Percentiles rank a stretch among this genome's conserved stretches.
Evolutionary conservation across 2,329 filamentous ascomycete species (phyloP).

Genomic region (Scleromitrula shiraiana): DNA sequence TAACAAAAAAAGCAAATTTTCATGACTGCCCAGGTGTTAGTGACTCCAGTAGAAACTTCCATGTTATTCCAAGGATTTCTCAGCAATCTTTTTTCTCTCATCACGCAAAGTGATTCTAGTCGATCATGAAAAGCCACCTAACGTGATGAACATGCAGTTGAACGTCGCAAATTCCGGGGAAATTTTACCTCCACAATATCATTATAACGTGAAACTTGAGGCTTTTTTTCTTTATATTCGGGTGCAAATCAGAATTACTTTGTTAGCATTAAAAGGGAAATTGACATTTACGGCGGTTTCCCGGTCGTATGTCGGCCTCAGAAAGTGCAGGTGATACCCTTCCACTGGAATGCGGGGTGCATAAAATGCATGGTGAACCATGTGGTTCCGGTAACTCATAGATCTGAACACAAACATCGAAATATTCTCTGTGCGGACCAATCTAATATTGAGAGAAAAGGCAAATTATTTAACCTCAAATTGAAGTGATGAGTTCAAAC

Average conservation of each 20-base stretch:
- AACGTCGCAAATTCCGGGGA: background rate
- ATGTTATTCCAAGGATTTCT: too few species aligned
- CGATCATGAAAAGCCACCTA: too few species aligned
- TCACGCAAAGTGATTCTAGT: too few species aligned
- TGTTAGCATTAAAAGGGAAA: too few species aligned
- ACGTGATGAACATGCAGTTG: background rate
- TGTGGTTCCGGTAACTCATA: conserved; percentile 3
- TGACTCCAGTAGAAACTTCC: too few species aligned
- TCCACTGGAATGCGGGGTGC: conserved; percentile 7
- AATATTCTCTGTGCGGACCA: too few species aligned
- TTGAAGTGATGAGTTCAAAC: background rate
- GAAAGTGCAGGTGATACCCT: conserved; percentile 3
- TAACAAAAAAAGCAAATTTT: too few species aligned
- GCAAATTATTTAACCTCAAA: too few species aligned
- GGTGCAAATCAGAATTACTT: background rate
- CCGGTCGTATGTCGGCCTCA: conserved; percentile 7
- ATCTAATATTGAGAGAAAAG: too few species aligned
- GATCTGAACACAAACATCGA: too few species aligned
- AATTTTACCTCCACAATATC: background rate
- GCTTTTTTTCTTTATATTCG: background rate
- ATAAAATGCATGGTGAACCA: conserved; percentile 2
- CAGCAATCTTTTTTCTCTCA: too few species aligned
- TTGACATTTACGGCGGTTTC: conserved; percentile 3
- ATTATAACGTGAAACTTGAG: background rate
- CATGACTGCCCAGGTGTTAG: too few species aligned